Base-by-base conservation (phyloP, 2,329 filamentous ascomycete genomes). In the Botryosphaeria agaves region DNA sequence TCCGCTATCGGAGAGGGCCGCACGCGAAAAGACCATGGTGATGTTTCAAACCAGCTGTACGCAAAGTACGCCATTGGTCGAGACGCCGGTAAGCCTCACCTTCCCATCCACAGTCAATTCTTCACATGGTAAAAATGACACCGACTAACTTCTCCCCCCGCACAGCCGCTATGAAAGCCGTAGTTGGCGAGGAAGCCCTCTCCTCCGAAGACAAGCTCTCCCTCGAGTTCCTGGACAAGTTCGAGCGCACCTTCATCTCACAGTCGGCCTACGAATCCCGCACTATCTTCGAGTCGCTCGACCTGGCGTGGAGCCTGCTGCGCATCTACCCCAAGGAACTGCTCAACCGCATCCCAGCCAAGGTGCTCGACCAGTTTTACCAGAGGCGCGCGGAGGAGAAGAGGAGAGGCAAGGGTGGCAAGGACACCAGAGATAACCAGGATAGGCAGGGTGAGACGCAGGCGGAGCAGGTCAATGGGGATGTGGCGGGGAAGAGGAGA, bases 61-160 rank as follows among this genome's bases (percentile, higher is more conserved):
- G 89, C 89, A 61, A 98, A 98, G 63, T 98, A 98, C 56, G 89
- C 89, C 56, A 95, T 98, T 52, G 89, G 89, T 52, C 85, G 87
- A 69, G 89, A 98, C 49, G 89, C 89, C 14, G 59, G 56, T 59
- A 41, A 45, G 55, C 47, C 26, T 5, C 9, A 31, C 26, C 15
- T 9, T 9, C 6, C 6, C n/a, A n/a, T n/a, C n/a, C n/a, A n/a
- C n/a, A n/a, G n/a, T n/a, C n/a, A n/a, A n/a, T n/a, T n/a, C n/a
- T n/a, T 14, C 14, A 7, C 21, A 9, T 26, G 5, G 15, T 21
- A 16, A 17, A 7, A 14, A 26, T 27, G 6, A 27, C 11, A 14
- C 20, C 15, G n/a, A 27, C n/a, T 59, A 40, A 46, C 54, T 48
- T 28, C 29, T n/a, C n/a, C n/a, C n/a, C n/a, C n/a, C n/a, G n/a